A percentile compares a stretch with the other conserved stretches of the same genome.
Evolutionary conservation across 176 grass and related monocot species (phyloP).

Genomic region (bread wheat (Triticum aestivum)): DNA sequence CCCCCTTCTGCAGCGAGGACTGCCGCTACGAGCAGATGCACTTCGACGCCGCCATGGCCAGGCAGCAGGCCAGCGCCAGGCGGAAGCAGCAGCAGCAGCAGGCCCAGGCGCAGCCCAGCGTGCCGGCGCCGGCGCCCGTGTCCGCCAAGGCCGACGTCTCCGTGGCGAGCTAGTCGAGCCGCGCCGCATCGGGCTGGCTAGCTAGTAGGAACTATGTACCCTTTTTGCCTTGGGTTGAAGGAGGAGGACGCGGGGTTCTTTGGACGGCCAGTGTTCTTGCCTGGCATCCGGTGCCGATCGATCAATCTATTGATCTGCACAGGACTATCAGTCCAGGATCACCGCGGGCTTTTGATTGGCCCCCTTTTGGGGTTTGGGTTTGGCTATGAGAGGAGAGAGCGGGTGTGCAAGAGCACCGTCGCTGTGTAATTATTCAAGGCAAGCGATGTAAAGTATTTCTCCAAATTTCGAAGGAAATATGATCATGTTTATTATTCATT

Average conservation of each 20-base stretch:
- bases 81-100: conserved; percentile 11
- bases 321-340: neutral
- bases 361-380: neutral
- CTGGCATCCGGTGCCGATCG: neutral
- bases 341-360: neutral
- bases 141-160: conserved; percentile 22
- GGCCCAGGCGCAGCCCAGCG: neutral
- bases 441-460: neutral
- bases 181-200: too few species aligned
- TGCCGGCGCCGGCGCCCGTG: neutral
- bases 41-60: conserved; percentile 34
- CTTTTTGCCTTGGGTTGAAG: neutral
- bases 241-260: neutral
- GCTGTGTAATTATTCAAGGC: conserved; percentile 4
- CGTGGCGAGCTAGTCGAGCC: neutral
- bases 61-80: conserved; percentile 7
- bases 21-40: conserved; percentile 73
- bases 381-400: neutral
- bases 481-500: neutral
- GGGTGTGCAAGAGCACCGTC: neutral
- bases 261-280: neutral
- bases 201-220: neutral
- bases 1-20: conserved; percentile 80
- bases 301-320: neutral
- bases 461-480: neutral